Evolutionary conservation across 208 protist species (phyloP), one percentile per base, ranked within the genome.

Genomic region (Angomonas deanei): DNA sequence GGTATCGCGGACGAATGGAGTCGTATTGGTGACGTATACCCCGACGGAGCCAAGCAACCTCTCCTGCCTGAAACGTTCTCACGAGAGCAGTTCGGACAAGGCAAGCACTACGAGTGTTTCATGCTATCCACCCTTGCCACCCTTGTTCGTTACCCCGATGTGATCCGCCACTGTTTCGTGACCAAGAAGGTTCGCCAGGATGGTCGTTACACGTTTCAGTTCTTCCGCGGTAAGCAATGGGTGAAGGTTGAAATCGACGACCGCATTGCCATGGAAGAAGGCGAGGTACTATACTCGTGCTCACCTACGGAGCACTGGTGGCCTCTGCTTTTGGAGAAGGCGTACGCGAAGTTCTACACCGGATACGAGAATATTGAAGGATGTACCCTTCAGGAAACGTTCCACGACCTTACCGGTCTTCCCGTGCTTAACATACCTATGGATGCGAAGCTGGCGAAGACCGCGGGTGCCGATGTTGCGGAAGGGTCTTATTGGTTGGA

Each of bases 331-430:
- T 73, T 95, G 58, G 86, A 95, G 76, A 95, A 95, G 80, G 89
- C 89, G 36, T 95, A 95, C 70, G 89, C 89, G 30, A 95, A 95
- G 68, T 92, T 95, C 76, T 86, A 91, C 77, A 78, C 67, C 33
- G 61, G 53, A 23, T 95, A 92, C 73, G 71, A 78, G 32, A 61
- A 80, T 21, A 66, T 95, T 10, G 82, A 90, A 24, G 80, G 82
- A 31, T 92, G 86, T 60, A 91, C 79, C 13, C 68, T 84, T 11
- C 72, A 75, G 54, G 86, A 95, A 67, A 79, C 82, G 0, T 78
- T 91, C 21, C 80, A 88, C 47, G 89, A 95, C 56, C 48, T 95
- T 49, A 92, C 89, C 1, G 89, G 89, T 31, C 65, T 74, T 27
- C 86, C 88, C 21, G 88, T 95, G 31, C 68, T 83, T 17, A 79